Conservation (phyloP, 139 green algal species). For the Tetraselmis chui region DNA sequence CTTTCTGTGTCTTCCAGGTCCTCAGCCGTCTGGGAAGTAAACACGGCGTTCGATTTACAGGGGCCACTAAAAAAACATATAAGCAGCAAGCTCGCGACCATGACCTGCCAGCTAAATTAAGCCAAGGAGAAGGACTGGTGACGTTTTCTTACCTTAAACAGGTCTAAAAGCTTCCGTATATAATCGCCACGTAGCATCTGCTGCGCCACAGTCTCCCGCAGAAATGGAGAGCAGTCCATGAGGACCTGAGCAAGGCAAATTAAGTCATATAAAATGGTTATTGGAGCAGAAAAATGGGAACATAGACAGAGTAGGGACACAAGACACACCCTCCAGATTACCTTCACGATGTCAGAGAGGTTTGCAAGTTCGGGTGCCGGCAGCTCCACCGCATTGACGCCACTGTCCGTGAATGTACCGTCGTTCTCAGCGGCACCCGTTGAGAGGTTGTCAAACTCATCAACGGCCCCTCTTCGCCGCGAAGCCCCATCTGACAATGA, state of each 20-base stretch:
- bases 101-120: too few species aligned
- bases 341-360: conserved; percentile 72
- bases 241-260: too few species aligned
- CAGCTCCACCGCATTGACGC: conserved; percentile 47
- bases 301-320: too few species aligned
- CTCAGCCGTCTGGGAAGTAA: conserved; percentile 79
- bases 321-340: conserved; percentile 24
- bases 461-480: conserved; percentile 26
- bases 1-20: conserved; percentile 86
- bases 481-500: neutral
- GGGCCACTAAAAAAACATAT: neutral
- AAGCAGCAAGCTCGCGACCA: neutral
- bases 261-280: too few species aligned
- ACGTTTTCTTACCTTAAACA: conserved; percentile 85
- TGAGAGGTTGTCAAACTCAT: conserved; percentile 38
- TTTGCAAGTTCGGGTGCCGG: conserved; percentile 67
- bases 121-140: too few species aligned
- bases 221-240: conserved; percentile 47
- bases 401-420: conserved; percentile 8
- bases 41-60: neutral
- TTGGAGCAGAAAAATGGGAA: too few species aligned
- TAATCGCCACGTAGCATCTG: conserved; percentile 58
- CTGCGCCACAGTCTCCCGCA: conserved; percentile 62
- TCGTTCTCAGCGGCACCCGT: conserved; percentile 1
- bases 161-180: conserved; percentile 67